Percentiles rank a stretch among this genome's conserved stretches.
Conservation (phyloP, 2,329 filamentous ascomycete genomes). For the Ophiocordyceps camponoti-leonardi region DNA sequence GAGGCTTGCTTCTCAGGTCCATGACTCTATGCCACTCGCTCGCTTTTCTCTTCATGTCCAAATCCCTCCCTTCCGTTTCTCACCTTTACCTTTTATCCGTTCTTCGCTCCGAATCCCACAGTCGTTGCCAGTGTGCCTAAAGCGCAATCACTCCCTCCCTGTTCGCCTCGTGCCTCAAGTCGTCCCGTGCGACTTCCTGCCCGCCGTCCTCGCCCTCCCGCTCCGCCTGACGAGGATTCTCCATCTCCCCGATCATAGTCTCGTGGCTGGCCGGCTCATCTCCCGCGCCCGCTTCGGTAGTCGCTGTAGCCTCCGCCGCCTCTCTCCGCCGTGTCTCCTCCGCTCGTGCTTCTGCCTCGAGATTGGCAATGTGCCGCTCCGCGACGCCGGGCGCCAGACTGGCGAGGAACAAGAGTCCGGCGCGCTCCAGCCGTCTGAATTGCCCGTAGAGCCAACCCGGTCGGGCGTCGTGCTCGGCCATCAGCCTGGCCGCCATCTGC, state of each 20-base stretch:
- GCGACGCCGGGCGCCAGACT: constrained; percentile 50
- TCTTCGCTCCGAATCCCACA: background rate
- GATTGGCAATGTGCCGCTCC: constrained; percentile 43
- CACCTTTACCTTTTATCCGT: background rate
- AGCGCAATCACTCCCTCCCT: constrained; percentile 8
- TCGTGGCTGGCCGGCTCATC: constrained; percentile 5
- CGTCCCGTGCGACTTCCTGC: constrained; percentile 3
- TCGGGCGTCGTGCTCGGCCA: constrained; percentile 19
- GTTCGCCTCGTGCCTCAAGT: constrained; percentile 4
- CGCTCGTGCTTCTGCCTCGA: constrained; percentile 32
- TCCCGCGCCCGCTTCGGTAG: constrained; percentile 17
- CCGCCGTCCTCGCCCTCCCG: constrained; percentile 1
- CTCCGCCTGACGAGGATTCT: background rate
- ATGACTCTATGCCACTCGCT: too few relatives aligned
- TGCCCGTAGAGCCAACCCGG: constrained; percentile 19
- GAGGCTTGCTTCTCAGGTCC: too few relatives aligned
- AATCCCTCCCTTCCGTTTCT: background rate
- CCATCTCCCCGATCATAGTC: background rate
- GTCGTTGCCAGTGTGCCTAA: background rate
- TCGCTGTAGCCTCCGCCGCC: constrained; percentile 6
- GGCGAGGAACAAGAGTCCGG: constrained; percentile 44
- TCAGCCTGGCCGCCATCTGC: constrained; percentile 34
- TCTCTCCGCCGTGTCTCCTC: constrained; percentile 25
- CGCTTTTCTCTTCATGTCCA: background rate
- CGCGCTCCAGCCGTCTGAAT: constrained; percentile 37